Base-by-base conservation (phyloP, 306 rosid species). In the Hylodesmum podocarpum region DNA sequence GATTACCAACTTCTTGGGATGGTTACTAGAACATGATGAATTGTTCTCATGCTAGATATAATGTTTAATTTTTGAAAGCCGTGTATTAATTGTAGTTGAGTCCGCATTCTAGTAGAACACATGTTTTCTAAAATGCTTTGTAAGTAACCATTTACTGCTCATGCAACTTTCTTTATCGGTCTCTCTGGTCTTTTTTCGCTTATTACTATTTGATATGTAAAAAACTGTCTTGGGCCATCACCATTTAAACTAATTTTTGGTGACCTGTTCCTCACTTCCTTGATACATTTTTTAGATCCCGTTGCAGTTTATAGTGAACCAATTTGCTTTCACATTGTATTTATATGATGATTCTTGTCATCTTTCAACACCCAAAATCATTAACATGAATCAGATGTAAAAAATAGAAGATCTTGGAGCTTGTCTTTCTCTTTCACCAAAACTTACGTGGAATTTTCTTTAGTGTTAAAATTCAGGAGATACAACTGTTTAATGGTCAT, bases 381-480 rank as follows among this genome's bases (percentile, higher is more conserved):
- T 39, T 76, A 39, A 66, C 77, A 71, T 65, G 57, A 51, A 65
- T 51, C 47, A 70, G 70, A 29, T 59, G 47, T 28, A 14, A 81
- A 54, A 28, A 81, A 22, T 81, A 9, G 22, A 50, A 59, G 18
- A 25, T 74, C 39, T 54, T 70, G 14, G 50, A 18, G 53, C 34
- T 66, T 19, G 29, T 51, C 36, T 69, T 82, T 75, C 73, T 47
- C 37, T 22, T 40, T 72, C 53, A 40, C 75, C 62, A 62, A 83
- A 83, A 75, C 86, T 82, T 80, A 81, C 39, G 28, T 76, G 51
- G 79, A 65, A 31, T 55, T 77, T 75, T 86, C 70, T 91, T 61
- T 81, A 91, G 98, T 68, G 86, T 90, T 27, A 94, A 90, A 81
- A 85, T 94, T 86, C 97, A 90, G 93, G 93, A 81, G 70, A 83